Base-by-base conservation (phyloP, 371 early-diverging fungal species). In the Cokeromyces recurvatus region DNA sequence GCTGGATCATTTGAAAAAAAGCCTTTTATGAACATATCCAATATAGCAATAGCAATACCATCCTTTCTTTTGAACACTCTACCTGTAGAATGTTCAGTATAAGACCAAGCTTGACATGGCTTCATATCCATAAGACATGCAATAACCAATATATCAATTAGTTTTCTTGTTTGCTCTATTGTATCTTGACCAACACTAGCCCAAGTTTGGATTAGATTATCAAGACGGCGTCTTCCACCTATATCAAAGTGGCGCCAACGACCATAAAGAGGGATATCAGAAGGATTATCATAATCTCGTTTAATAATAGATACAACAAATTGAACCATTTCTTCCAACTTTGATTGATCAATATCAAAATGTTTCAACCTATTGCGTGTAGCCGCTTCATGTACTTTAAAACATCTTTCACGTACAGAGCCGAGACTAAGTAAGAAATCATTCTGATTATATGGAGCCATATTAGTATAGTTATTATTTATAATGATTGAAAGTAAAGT, bases 221-320 rank as follows among this genome's bases (percentile, higher is more conserved):
- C 68, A 20, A 84, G 50, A n/a, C 88, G 76, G 14, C 75, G 75
- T 25, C 69, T 55, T 14, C 68, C 71, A 6, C 81, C 75, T 12
- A 86, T 79, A 47, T 88, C 86, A 68, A 91, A 94, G 41, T 92
- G 92, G 25, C 96, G 82, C 89, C 92, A 91, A 41, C 96, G 78
- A 23, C 93, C 81, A 53, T 95, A 93, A 0, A 83, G 79, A 12
- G 95, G 94, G 32, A 95, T 88, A 22, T 66, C 59, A 16, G 68
- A 56, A 14, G 79, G 70, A n/a, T 66, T 58, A n/a, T 78, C 62
- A 41, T 71, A 69, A 57, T 91, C 91, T 11, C 94, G 77, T 44
- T 75, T 67, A 53, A 94, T 89, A 25, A 95, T 70, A 0, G 71
- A 62, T 22, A 83, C 59, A 10, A 95, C 84, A 48, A 67, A 68